Evolutionary conservation across 345 rosid species (phyloP).

Genomic region (Hibiscus mutabilis): DNA sequence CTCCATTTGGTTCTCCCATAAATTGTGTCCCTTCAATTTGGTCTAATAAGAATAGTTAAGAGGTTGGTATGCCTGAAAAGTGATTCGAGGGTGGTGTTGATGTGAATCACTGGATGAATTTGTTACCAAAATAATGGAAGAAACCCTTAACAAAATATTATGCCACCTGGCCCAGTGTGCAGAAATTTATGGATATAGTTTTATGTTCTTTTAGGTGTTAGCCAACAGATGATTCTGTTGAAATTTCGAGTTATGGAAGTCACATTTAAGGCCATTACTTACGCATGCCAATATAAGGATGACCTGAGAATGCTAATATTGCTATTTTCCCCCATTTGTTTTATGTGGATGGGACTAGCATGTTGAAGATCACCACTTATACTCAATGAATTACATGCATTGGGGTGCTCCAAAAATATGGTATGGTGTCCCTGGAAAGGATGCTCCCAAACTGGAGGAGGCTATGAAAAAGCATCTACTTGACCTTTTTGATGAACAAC

Average conservation of each 20-base stretch:
- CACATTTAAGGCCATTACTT: neutral
- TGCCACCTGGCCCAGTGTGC: neutral
- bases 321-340: neutral
- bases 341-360: slow-evolving; percentile 49
- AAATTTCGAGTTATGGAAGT: neutral
- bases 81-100: neutral
- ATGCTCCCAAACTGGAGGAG: slow-evolving; percentile 75
- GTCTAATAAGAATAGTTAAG: neutral
- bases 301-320: slow-evolving; percentile 13
- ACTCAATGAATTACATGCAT: slow-evolving; percentile 95
- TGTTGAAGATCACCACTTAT: slow-evolving; percentile 98
- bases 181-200: neutral
- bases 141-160: neutral
- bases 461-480: slow-evolving; percentile 91
- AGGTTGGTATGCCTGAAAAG: neutral
- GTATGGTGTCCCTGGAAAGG: slow-evolving; percentile 86
- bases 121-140: neutral
- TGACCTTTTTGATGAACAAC: slow-evolving; percentile 96
- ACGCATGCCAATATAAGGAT: neutral
- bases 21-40: neutral
- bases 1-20: neutral
- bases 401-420: slow-evolving; percentile 96
- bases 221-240: no score
- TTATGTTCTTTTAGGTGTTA: neutral
- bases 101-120: neutral